phyloP scores from a whole-genome alignment of 495 filamentous ascomycete genomes.

The Neurospora sp. region DNA sequence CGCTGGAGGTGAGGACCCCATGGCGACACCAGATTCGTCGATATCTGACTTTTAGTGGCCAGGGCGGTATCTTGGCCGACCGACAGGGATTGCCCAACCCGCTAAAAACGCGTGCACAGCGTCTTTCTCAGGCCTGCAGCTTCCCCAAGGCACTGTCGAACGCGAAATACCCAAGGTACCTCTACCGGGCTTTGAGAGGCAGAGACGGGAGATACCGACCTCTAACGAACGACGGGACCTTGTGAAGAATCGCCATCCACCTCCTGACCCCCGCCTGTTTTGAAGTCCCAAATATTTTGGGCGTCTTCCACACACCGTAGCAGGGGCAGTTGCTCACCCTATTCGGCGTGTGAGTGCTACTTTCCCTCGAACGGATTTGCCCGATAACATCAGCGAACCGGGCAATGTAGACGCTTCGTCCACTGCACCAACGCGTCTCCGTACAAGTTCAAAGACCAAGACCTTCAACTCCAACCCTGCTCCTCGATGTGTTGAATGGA shows the following conservation, averaged over 20 bases:
- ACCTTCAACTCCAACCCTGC: not conserved
- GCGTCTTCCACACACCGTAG: not conserved
- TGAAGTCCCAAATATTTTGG: not conserved
- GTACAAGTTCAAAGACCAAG: not conserved
- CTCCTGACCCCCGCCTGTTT: not conserved
- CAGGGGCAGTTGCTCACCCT: not conserved
- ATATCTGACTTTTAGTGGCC: conserved; percentile 30
- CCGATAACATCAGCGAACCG: not conserved
- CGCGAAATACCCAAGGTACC: not conserved
- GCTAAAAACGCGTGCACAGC: not conserved
- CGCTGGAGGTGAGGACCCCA: conserved; percentile 17
- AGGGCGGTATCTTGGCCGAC: conserved; percentile 24
- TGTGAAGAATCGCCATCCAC: not conserved
- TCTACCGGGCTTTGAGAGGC: not conserved
- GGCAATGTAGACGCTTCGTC: not conserved
- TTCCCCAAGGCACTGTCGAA: not conserved
- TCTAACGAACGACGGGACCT: not conserved
- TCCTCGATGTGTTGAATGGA: not conserved
- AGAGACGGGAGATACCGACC: not conserved
- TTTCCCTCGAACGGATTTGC: not conserved
- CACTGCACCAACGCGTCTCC: not conserved
- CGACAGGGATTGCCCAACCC: conserved; percentile 19
- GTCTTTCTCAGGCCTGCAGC: not conserved
- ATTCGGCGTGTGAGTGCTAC: not conserved
- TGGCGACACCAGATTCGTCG: conserved; percentile 19